phyloP scores from a whole-genome alignment of 108 stramenopile genomes.

The Nannochloropsis oceanica region DNA sequence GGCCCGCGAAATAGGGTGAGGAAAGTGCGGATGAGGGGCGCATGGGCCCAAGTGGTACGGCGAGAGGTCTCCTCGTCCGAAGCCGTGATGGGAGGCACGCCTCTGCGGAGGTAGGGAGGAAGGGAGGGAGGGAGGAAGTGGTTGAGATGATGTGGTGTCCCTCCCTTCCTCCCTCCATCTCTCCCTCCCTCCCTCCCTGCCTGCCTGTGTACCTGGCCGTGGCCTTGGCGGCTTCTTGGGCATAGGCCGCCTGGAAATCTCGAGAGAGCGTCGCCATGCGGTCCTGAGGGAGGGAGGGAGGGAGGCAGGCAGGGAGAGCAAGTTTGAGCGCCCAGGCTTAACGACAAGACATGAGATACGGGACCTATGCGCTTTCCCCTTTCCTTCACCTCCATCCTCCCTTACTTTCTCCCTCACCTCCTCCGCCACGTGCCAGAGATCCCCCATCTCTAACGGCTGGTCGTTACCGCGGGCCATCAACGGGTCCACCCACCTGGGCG shows the following conservation, averaged over 20 bases:
- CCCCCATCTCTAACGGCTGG: not conserved
- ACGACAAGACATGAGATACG: too few relatives aligned
- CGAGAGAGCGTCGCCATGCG: not conserved
- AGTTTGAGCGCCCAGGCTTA: not conserved
- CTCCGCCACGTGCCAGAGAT: not conserved
- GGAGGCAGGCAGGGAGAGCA: not conserved
- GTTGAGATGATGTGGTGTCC: not conserved
- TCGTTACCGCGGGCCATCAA: not conserved
- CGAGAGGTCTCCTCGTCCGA: not conserved
- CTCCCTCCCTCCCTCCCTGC: too few relatives aligned
- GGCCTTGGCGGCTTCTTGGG: not conserved
- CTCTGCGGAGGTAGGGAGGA: not conserved
- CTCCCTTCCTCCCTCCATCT: too few relatives aligned
- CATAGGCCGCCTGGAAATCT: not conserved
- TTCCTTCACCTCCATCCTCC: not conserved
- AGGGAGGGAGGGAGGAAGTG: not conserved
- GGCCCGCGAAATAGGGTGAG: not conserved
- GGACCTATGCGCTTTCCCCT: too few relatives aligned
- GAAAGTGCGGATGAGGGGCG: slow-evolving; percentile 11
- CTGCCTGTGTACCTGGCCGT: too few relatives aligned
- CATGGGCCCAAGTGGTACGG: not conserved
- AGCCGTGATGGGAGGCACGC: not conserved
- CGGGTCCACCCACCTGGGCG: not conserved
- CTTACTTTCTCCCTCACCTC: not conserved
- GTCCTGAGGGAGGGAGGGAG: not conserved